Percentiles rank a stretch among this genome's conserved stretches.
Evolutionary conservation across 2,329 filamentous ascomycete genomes (phyloP).

Genomic region (Septoria petroselini): DNA sequence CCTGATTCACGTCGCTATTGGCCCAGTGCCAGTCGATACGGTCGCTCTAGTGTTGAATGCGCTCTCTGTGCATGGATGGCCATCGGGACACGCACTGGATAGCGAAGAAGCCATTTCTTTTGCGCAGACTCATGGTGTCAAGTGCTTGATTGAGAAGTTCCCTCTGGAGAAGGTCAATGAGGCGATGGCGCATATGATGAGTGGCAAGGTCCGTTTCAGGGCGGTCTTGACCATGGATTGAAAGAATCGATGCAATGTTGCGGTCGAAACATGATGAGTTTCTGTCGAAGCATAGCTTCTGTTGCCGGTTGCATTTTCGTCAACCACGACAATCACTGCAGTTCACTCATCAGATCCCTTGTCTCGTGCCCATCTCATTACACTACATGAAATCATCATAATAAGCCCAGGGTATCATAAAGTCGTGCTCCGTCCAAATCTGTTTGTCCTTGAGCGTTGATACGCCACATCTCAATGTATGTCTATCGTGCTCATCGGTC

Average conservation of each 20-base stretch:
- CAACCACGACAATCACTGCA: too few species aligned
- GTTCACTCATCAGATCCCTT: too few species aligned
- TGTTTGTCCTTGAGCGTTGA: not conserved
- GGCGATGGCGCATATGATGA: conserved; percentile 51
- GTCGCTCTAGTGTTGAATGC: conserved; percentile 48
- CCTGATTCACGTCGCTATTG: conserved; percentile 55
- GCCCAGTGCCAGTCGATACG: conserved; percentile 46
- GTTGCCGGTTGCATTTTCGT: too few species aligned
- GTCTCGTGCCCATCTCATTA: too few species aligned
- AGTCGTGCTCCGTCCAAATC: not conserved
- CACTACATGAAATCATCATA: not conserved
- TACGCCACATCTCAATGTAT: not conserved
- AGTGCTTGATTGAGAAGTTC: conserved; percentile 55
- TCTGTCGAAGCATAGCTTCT: too few species aligned
- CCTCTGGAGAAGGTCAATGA: conserved; percentile 51
- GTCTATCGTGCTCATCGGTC: not conserved
- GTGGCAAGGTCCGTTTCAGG: conserved; percentile 52
- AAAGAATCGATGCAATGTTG: not conserved
- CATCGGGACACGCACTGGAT: conserved; percentile 52
- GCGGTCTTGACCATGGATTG: conserved; percentile 51
- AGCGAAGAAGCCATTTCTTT: conserved; percentile 54
- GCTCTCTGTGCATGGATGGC: conserved; percentile 52
- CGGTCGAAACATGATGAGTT: too few species aligned
- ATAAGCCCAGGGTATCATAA: conserved; percentile 20
- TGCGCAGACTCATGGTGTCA: conserved; percentile 47